Conservation (phyloP, 768 basidiomycete genomes). For the Panaeolus papilionaceus region DNA sequence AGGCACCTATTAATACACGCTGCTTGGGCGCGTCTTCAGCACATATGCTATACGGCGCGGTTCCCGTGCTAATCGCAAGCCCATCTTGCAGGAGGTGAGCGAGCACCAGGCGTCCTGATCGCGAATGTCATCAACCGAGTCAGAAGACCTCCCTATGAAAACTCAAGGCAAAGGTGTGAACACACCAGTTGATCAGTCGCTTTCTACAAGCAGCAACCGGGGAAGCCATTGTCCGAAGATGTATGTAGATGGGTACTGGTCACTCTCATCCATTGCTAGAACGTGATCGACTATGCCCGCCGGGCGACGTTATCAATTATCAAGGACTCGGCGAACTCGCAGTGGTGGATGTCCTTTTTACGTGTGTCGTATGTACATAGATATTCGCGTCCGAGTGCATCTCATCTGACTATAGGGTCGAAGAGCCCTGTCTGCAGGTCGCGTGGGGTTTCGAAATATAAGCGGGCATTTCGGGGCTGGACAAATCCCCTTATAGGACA, state of each 20-base stretch:
- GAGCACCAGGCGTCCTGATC: background rate
- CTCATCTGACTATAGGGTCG: background rate
- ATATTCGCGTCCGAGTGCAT: background rate
- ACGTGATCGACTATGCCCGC: background rate
- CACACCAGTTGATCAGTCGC: background rate
- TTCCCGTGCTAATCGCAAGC: background rate
- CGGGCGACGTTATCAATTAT: background rate
- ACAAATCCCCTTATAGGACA: no score
- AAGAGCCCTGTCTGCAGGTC: background rate
- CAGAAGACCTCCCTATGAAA: background rate
- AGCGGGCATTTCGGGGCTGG: background rate
- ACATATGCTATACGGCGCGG: background rate
- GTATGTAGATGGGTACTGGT: background rate
- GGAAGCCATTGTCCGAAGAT: background rate
- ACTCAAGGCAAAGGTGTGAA: no score
- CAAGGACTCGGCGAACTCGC: background rate
- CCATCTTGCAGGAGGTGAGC: background rate
- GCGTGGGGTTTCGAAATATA: background rate
- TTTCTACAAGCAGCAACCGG: background rate
- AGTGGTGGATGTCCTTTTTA: background rate
- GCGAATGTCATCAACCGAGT: background rate
- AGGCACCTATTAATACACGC: background rate
- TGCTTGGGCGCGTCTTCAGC: background rate
- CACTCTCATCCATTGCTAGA: background rate
- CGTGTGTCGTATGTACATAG: background rate